A percentile compares a stretch with the other conserved stretches of the same genome.
phyloP scores from a whole-genome alignment of 352 stramenopile species.

The Pythium dissimile region DNA sequence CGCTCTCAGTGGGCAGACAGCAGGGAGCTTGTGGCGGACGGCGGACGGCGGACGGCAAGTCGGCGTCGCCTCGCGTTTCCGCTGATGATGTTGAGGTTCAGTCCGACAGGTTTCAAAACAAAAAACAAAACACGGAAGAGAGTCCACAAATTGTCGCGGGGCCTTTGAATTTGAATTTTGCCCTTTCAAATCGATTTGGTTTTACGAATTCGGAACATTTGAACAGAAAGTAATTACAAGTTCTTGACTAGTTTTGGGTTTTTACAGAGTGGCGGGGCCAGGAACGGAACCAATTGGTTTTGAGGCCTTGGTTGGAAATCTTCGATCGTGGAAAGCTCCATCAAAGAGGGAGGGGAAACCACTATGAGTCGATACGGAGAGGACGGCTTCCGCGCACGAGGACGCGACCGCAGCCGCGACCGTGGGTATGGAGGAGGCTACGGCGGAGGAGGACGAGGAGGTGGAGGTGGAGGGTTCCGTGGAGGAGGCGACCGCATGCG shows the following conservation, averaged over 20 bases:
- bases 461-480: constrained; percentile 34
- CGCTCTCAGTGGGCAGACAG: no score
- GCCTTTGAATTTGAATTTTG: constrained; percentile 35
- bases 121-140: constrained; percentile 1
- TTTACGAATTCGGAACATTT: constrained; percentile 7
- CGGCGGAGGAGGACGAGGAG: constrained; percentile 22
- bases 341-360: not conserved
- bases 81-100: constrained; percentile 22
- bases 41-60: not conserved
- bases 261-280: constrained; percentile 12
- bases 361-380: constrained; percentile 72
- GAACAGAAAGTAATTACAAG: constrained; percentile 7
- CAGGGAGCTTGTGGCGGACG: no score
- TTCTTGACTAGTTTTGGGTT: not conserved
- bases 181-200: constrained; percentile 15
- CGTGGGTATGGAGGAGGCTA: constrained; percentile 34
- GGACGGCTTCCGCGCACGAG: constrained; percentile 63
- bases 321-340: no score
- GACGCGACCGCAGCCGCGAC: constrained; percentile 71
- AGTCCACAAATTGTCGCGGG: constrained; percentile 3
- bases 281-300: constrained; percentile 2
- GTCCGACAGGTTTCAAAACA: not conserved
- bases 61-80: constrained; percentile 1
- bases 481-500: constrained; percentile 49
- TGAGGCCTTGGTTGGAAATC: constrained; percentile 15